These are phyloP conservation scores for Colletotrichum eremochloae DNA, from an alignment of 2,329 filamentous ascomycete species.

Conservation along the genomic window DNA sequence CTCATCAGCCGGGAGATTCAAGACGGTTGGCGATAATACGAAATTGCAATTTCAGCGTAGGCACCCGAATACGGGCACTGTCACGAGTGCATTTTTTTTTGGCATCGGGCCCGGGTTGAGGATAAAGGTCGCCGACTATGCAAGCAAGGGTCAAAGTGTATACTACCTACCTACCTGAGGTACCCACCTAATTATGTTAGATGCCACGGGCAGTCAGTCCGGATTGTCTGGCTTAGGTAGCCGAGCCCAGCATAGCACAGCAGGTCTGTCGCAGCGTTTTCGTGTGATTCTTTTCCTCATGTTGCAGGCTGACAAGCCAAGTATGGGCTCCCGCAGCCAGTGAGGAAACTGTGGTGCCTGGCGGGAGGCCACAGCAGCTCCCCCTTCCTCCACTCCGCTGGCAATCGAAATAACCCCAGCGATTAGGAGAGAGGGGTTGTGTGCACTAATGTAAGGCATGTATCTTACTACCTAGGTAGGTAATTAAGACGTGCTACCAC, in stretches of 20 bases:
- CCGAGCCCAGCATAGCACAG: background rate
- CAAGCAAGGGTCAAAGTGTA: too few relatives aligned
- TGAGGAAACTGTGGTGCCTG: slow-evolving; percentile 29
- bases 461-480: too few relatives aligned
- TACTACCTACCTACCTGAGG: too few relatives aligned
- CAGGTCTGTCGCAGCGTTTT: background rate
- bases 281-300: background rate
- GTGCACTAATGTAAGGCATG: too few relatives aligned
- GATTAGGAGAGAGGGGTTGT: slow-evolving; percentile 13
- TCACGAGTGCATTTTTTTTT: too few relatives aligned
- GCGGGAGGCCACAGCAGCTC: slow-evolving; percentile 1
- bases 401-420: slow-evolving; percentile 18
- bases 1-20: slow-evolving; percentile 21
- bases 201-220: background rate
- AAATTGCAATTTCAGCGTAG: slow-evolving; percentile 31
- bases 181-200: background rate
- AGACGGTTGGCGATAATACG: slow-evolving; percentile 29
- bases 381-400: slow-evolving; percentile 11
- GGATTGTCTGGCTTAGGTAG: background rate
- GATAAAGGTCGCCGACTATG: background rate
- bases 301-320: slow-evolving; percentile 8
- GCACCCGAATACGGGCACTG: background rate
- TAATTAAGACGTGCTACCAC: too few relatives aligned
- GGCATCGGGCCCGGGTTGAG: background rate
- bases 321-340: slow-evolving; percentile 18